Percentiles rank a stretch among this genome's conserved stretches.
Evolutionary conservation across 768 basidiomycete genomes (phyloP).

Genomic region (Cyclocybe cylindracea): DNA sequence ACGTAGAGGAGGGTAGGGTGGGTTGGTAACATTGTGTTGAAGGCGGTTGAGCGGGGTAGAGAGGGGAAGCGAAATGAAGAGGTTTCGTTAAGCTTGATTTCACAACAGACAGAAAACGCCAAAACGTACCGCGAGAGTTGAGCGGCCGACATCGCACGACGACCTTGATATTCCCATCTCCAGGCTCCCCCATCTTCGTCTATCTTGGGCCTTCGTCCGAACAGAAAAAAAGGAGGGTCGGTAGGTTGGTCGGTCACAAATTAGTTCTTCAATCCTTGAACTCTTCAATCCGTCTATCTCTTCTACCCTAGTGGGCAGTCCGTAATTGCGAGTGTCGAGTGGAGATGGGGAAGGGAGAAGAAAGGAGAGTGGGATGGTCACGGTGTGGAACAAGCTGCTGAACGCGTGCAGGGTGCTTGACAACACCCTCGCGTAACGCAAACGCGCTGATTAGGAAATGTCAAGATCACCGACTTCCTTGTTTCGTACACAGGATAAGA

Average conservation of each 20-base stretch:
- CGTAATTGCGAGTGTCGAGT: not conserved
- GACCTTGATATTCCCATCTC: constrained; percentile 91
- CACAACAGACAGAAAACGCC: not conserved
- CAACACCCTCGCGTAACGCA: constrained; percentile 20
- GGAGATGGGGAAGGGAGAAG: not conserved
- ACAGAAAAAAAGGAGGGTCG: too few relatives aligned
- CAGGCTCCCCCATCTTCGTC: constrained; percentile 65
- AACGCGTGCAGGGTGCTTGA: constrained; percentile 18
- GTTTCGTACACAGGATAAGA: not conserved
- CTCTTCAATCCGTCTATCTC: too few relatives aligned
- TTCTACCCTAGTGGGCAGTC: too few relatives aligned
- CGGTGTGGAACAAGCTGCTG: constrained; percentile 2
- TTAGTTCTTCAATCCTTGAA: too few relatives aligned
- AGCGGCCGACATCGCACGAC: constrained; percentile 95
- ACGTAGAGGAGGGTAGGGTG: constrained; percentile 4
- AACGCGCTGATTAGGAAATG: constrained; percentile 15
- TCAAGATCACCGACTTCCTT: constrained; percentile 6
- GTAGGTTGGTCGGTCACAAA: too few relatives aligned
- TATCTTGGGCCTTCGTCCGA: not conserved
- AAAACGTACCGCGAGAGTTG: constrained; percentile 82
- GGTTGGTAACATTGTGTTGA: not conserved
- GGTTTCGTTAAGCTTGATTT: not conserved
- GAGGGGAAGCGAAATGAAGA: not conserved
- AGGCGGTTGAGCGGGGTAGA: not conserved
- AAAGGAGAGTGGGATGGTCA: not conserved